phyloP scores from a whole-genome alignment of 2,329 filamentous ascomycete species.

The Mariannaea elegans region DNA sequence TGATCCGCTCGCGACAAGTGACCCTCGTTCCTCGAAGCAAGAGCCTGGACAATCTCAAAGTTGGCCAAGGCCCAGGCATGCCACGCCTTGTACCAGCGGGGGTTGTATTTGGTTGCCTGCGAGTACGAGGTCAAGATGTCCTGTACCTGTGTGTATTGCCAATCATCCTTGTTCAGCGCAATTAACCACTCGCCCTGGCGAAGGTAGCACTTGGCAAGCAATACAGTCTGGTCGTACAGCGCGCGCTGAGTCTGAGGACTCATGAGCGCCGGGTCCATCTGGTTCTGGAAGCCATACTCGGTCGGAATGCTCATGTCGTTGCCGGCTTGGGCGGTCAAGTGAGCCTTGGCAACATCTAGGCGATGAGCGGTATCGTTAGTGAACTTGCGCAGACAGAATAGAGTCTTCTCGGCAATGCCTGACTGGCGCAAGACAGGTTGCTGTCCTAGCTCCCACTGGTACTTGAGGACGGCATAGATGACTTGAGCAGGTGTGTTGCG shows the following conservation, averaged over 20 bases:
- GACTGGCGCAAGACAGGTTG: constrained; percentile 55
- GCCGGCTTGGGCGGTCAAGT: constrained; percentile 56
- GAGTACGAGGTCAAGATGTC: constrained; percentile 93
- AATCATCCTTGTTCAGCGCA: constrained; percentile 83
- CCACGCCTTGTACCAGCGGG: constrained; percentile 98
- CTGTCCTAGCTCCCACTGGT: constrained; percentile 89
- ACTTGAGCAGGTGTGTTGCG: constrained; percentile 76
- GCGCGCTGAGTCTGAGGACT: constrained; percentile 61
- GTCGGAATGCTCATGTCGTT: constrained; percentile 55
- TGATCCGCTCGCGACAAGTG: constrained; percentile 59
- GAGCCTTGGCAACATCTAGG: constrained; percentile 62
- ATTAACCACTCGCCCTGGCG: constrained; percentile 98
- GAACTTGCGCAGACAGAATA: constrained; percentile 68
- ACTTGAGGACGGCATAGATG: constrained; percentile 96
- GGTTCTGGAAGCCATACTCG: constrained; percentile 62
- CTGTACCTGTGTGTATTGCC: constrained; percentile 85
- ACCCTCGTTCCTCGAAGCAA: constrained; percentile 73
- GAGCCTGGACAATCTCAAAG: constrained; percentile 93
- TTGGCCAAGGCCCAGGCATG: constrained; percentile 98
- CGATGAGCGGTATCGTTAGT: constrained; percentile 66
- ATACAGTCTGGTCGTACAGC: constrained; percentile 68
- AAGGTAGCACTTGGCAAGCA: constrained; percentile 94
- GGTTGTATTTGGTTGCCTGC: constrained; percentile 92
- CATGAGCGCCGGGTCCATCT: constrained; percentile 54
- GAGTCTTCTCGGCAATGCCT: constrained; percentile 61